A percentile compares a stretch with the other conserved stretches of the same genome.
Evolutionary conservation across 345 rosid species (phyloP).

Genomic region (Gossypium turneri): DNA sequence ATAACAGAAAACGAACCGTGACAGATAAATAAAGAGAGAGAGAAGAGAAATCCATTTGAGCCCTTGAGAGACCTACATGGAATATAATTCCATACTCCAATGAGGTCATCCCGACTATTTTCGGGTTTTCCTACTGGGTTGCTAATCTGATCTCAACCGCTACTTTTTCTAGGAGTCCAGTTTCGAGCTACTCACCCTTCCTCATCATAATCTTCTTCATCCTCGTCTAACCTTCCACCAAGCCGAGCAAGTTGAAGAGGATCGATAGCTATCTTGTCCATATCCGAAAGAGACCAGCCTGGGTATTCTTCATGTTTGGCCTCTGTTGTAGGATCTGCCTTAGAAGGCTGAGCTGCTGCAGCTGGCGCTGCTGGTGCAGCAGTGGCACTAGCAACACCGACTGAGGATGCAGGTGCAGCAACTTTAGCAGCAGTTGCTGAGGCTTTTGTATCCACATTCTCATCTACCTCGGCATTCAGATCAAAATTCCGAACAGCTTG

Average conservation of each 20-base stretch:
- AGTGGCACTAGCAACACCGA: background rate
- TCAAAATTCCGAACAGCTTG: slow-evolving; percentile 66
- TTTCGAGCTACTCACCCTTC: background rate
- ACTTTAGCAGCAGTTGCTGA: slow-evolving; percentile 10
- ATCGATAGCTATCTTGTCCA: background rate
- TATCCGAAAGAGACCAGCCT: background rate
- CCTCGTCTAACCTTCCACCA: background rate
- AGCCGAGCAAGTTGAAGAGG: slow-evolving; percentile 5
- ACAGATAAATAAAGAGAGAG: background rate
- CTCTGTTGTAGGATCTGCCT: background rate
- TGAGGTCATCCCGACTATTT: background rate
- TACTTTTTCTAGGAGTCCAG: background rate
- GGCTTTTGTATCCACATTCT: slow-evolving; percentile 38
- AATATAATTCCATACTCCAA: background rate
- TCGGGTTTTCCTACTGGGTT: background rate
- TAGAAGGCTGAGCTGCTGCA: background rate
- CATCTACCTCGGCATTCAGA: slow-evolving; percentile 62
- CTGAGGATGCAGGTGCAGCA: background rate
- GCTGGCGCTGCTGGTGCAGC: background rate
- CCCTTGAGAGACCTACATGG: background rate
- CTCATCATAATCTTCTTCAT: slow-evolving; percentile 2
- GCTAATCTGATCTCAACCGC: background rate
- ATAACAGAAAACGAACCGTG: slow-evolving; percentile 5
- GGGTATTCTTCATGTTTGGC: slow-evolving; percentile 2
- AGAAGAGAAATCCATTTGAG: slow-evolving; percentile 3